phyloP scores from a whole-genome alignment of 768 basidiomycete genomes.

The Leccinellum albellum region DNA sequence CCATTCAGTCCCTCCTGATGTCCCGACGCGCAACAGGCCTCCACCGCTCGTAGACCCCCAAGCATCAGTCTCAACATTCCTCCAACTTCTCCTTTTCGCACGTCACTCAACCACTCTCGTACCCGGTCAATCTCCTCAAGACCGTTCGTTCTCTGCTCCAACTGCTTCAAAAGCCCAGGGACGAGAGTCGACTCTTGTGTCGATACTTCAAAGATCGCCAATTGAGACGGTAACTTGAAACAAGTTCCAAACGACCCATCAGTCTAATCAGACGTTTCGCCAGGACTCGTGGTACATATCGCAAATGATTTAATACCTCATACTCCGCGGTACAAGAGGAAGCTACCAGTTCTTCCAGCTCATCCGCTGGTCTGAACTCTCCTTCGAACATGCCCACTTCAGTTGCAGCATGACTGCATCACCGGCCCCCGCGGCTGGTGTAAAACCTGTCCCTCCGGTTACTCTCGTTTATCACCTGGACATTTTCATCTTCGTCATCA shows the following conservation, averaged over 20 bases:
- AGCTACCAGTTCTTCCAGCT: background rate
- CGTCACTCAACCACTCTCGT: conserved; percentile 26
- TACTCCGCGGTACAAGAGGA: background rate
- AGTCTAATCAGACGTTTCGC: background rate
- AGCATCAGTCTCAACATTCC: conserved; percentile 22
- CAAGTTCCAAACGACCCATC: background rate
- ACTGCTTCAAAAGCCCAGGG: too few species aligned
- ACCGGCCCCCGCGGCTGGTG: background rate
- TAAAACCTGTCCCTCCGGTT: background rate
- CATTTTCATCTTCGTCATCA: conserved; percentile 42
- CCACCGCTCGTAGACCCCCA: conserved; percentile 27
- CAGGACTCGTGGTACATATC: too few species aligned
- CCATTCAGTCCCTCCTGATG: conserved; percentile 20
- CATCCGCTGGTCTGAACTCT: too few species aligned
- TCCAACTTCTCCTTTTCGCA: conserved; percentile 32
- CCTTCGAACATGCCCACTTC: background rate
- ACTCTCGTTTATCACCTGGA: conserved; percentile 37
- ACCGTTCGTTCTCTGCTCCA: conserved; percentile 24
- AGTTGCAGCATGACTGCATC: background rate
- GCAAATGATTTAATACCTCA: background rate
- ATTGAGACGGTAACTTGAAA: background rate
- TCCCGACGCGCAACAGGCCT: conserved; percentile 19
- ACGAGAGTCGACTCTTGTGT: too few species aligned
- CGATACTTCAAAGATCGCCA: background rate
- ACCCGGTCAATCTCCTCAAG: conserved; percentile 34